Evolutionary conservation across 208 protist genomes (phyloP).

Genomic region (Acanthamoeba lenticulata): DNA sequence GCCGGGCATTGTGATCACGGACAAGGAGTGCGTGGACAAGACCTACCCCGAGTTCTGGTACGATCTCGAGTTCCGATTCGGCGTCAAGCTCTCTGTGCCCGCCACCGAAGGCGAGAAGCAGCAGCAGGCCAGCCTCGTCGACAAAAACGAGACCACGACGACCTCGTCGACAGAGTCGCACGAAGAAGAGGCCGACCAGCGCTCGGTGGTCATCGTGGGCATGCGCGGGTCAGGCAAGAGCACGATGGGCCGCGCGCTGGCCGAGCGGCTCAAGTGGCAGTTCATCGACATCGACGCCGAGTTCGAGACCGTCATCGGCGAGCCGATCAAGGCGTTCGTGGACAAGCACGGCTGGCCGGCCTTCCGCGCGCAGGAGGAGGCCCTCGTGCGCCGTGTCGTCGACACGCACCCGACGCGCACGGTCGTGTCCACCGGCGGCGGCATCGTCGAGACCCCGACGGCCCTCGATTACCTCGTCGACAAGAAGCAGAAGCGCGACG

Average conservation of each 20-base stretch:
- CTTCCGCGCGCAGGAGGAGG: constrained; percentile 81
- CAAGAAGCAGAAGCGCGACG: neutral
- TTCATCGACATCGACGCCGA: constrained; percentile 86
- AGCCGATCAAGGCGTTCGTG: constrained; percentile 74
- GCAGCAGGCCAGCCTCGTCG: neutral
- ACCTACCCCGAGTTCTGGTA: constrained; percentile 89
- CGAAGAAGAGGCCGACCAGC: neutral
- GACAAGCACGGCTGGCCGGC: constrained; percentile 75
- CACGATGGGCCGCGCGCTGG: constrained; percentile 76
- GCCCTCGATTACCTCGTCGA: constrained; percentile 54
- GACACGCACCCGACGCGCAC: neutral
- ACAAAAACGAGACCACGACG: neutral
- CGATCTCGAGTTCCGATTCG: constrained; percentile 70
- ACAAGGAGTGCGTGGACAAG: constrained; percentile 88
- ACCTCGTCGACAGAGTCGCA: neutral
- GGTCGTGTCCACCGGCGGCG: constrained; percentile 84
- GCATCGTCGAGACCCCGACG: constrained; percentile 82
- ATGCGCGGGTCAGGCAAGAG: constrained; percentile 87
- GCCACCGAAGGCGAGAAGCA: neutral
- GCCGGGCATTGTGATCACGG: constrained; percentile 82
- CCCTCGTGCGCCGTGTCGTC: constrained; percentile 71
- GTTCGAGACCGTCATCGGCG: constrained; percentile 68
- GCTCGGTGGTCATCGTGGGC: constrained; percentile 78
- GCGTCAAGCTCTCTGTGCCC: constrained; percentile 1
- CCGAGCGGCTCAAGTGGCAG: constrained; percentile 65